phyloP scores from a whole-genome alignment of 345 rosid species.

The Dipteronia dyeriana region DNA sequence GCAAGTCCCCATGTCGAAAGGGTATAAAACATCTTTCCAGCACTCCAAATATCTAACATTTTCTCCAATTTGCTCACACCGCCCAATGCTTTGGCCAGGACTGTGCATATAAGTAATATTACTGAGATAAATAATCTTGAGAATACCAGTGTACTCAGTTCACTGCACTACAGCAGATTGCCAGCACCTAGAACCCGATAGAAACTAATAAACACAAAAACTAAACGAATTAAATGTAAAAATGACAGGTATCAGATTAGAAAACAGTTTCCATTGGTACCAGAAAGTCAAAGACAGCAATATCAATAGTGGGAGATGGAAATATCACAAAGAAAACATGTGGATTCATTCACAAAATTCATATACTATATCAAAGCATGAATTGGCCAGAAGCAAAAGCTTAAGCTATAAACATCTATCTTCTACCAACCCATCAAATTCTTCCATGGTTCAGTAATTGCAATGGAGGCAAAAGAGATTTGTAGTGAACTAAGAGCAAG shows the following conservation, averaged over 20 bases:
- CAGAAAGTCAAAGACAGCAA: neutral
- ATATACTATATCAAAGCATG: neutral
- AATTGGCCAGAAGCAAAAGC: neutral
- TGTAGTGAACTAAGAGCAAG: neutral
- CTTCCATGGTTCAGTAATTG: neutral
- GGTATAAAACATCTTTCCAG: constrained; percentile 75
- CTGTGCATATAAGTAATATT: constrained; percentile 50
- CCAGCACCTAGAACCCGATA: neutral
- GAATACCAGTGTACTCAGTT: neutral
- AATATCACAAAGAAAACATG: neutral
- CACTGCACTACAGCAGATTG: neutral
- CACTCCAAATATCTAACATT: constrained; percentile 79
- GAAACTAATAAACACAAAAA: neutral
- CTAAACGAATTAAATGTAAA: neutral
- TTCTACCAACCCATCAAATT: neutral
- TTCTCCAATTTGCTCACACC: constrained; percentile 70
- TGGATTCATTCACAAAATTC: too few species aligned
- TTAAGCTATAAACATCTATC: neutral
- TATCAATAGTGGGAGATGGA: neutral
- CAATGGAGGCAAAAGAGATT: neutral
- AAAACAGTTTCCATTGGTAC: neutral
- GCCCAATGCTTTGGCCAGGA: constrained; percentile 62
- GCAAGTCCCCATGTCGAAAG: constrained; percentile 92
- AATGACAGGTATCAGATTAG: neutral
- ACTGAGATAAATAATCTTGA: constrained; percentile 7